Evolutionary conservation across 2,329 filamentous ascomycete species (phyloP), one percentile per base, ranked within the genome.

Genomic region (Chaetomium sp.): DNA sequence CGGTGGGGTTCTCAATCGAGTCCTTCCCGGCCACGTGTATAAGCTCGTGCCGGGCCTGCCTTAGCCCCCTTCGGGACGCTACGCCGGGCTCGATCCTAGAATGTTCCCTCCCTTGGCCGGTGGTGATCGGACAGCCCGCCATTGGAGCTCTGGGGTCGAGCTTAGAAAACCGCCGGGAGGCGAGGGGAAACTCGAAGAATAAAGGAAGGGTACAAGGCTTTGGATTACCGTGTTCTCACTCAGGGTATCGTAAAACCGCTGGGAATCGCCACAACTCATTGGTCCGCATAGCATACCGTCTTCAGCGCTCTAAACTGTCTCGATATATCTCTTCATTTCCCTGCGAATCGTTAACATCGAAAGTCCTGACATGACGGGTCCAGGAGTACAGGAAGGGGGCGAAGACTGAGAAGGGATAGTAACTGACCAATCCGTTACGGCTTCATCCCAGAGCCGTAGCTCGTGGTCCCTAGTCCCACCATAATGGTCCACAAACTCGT

Each of bases 401-500:
- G 43, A 27, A 46, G 19, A n/a, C 33, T 3, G 14, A 5, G 19
- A 14, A 6, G 33, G 4, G 11, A 35, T 4, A 35, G 37, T 32
- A 10, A 84, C 87, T 71, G 78, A 92, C 91, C 92, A 97, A 71
- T 97, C 94, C 19, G 94, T 97, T 5, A 97, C 92, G 2, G 91
- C 91, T 70, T 97, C 92, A 65, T 97, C 91, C 87, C 89, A 99
- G 19, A 96, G 73, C 59, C 88, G 77, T 56, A 94, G 80, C 73
- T 99, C 94, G 71, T 99, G 91, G 70, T 95, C 87, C 61, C 94
- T 81, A 14, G 92, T 96, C 12, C 94, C 94, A 10, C 86, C 89
- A 74, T 86, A 99, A 71, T 97, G 94, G 12, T 97, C 91, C 3
- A 99, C 94, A 72, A 99, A 99, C 7, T 87, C 88, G 69, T 97